Base-by-base conservation (phyloP, 139 green algal genomes). In the Chlorella sp. region DNA sequence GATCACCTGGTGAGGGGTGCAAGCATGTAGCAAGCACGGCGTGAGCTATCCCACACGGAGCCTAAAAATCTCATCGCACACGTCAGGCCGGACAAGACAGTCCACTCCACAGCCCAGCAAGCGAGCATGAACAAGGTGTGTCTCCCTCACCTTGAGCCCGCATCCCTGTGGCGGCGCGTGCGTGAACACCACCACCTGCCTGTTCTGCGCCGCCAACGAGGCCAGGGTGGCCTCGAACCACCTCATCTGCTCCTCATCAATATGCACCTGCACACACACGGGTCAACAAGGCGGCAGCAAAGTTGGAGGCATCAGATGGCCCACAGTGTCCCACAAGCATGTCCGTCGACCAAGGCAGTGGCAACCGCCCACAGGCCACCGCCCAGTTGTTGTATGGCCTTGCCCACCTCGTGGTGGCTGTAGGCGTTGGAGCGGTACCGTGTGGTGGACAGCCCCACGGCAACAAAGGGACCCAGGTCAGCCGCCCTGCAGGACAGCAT, bases 91-190 rank as follows among this genome's bases (percentile, higher is more conserved):
- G 17, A 55, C 17, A 55, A 55, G 42, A 55, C 42, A 10, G 10
- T 55, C 42, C 42, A 55, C 10, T 17, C 10, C 10, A 10, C 10
- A 24, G 42, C 42, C 10, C 42, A 55, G 17, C 42, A 10, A 55
- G 42, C 17, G n/a, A 55, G 42, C 42, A 24, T 55, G 42, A 24
- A 55, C 10, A 55, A 10, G 42, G 10, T 55, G 42, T 55, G 42
- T n/a, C n/a, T 55, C 17, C 10, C 31, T 67, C 31, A 84, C 88
- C 72, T 90, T 93, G 31, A 96, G 77, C 1, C 91, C 91, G 63
- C 77, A 89, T 4, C 91, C 91, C 62, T 92, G 83, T 5, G 88
- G 85, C 0, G 91, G 91, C 3, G 90, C 91, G 62, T 96, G 91
- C 0, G 84, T 90, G 77, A 91, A 90, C 27, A 95, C 74, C 0